A percentile compares a stretch with the other conserved stretches of the same genome.
These are phyloP conservation scores for Irpex lacteus DNA, from an alignment of 1,284 basidiomycete genomes.

Conservation along the genomic window DNA sequence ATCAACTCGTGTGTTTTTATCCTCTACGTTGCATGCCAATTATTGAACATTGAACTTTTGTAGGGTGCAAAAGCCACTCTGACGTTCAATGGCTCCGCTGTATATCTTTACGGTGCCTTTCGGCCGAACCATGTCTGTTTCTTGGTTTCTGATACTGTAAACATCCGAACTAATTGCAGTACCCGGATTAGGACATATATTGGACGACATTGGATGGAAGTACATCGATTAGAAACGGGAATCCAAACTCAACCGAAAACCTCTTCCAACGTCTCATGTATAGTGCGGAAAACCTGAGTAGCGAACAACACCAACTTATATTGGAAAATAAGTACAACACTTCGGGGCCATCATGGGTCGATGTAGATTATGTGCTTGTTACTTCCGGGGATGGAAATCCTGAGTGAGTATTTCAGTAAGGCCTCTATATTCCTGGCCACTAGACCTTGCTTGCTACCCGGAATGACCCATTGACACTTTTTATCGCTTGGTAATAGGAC, in stretches of 20 bases:
- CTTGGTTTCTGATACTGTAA: too few species aligned
- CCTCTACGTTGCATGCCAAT: background rate
- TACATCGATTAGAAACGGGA: background rate
- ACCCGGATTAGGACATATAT: background rate
- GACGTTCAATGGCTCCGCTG: conserved; percentile 14
- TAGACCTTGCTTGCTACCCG: background rate
- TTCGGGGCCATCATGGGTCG: conserved; percentile 1
- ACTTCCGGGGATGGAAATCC: conserved; percentile 11
- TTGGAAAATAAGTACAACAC: conserved; percentile 8
- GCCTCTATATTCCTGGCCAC: background rate
- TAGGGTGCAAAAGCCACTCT: conserved; percentile 8
- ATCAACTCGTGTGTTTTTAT: conserved; percentile 7
- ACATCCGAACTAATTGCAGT: too few species aligned
- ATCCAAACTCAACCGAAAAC: background rate
- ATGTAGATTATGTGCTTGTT: conserved; percentile 12
- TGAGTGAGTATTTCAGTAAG: background rate
- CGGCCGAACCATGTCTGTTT: conserved; percentile 12
- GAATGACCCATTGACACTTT: background rate
- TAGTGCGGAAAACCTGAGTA: background rate
- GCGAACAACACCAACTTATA: conserved; percentile 6
- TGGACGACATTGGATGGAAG: conserved; percentile 8
- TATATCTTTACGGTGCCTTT: conserved; percentile 11
- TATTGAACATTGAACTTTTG: background rate
- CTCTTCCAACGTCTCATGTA: conserved; percentile 4
- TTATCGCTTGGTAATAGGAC: background rate